Evolutionary conservation across 2,329 filamentous ascomycete genomes (phyloP).

Genomic region (Neonectria faginata): DNA sequence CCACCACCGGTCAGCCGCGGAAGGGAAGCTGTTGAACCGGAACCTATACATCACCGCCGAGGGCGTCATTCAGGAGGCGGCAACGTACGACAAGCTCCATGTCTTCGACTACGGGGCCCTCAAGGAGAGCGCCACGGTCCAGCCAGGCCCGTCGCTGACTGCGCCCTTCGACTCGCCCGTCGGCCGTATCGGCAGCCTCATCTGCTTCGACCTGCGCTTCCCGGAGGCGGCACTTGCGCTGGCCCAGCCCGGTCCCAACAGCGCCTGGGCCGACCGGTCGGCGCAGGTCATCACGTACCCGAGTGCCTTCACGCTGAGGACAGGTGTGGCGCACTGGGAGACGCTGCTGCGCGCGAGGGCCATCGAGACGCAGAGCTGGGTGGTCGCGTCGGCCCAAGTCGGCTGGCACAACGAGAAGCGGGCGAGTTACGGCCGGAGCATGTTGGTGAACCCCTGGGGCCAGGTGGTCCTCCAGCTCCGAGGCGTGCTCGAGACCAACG

Average conservation of each 20-base stretch:
- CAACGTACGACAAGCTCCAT: conserved; percentile 86
- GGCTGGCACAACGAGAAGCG: conserved; percentile 80
- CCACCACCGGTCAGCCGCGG: conserved; percentile 70
- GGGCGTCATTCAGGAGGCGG: conserved; percentile 56
- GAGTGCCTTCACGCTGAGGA: conserved; percentile 89
- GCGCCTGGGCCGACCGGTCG: conserved; percentile 48
- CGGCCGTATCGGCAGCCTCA: conserved; percentile 81
- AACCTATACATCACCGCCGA: conserved; percentile 62
- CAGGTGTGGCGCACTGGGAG: conserved; percentile 89
- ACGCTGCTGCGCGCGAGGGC: conserved; percentile 81
- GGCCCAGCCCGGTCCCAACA: conserved; percentile 55
- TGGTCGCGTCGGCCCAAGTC: conserved; percentile 85
- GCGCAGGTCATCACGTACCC: conserved; percentile 88
- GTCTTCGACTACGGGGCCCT: conserved; percentile 79
- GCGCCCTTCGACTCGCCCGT: conserved; percentile 79
- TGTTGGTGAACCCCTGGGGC: conserved; percentile 91
- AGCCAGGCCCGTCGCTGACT: conserved; percentile 72
- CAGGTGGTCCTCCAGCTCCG: conserved; percentile 74
- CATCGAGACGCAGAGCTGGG: conserved; percentile 89
- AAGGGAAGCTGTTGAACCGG: conserved; percentile 61
- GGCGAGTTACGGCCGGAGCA: conserved; percentile 85
- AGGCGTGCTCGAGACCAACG: conserved; percentile 61
- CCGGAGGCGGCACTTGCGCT: conserved; percentile 79
- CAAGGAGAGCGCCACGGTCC: conserved; percentile 69
- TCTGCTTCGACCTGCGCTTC: conserved; percentile 93